Conservation (phyloP, 2,329 filamentous ascomycete genomes). For the Helicocarpus griseus region DNA sequence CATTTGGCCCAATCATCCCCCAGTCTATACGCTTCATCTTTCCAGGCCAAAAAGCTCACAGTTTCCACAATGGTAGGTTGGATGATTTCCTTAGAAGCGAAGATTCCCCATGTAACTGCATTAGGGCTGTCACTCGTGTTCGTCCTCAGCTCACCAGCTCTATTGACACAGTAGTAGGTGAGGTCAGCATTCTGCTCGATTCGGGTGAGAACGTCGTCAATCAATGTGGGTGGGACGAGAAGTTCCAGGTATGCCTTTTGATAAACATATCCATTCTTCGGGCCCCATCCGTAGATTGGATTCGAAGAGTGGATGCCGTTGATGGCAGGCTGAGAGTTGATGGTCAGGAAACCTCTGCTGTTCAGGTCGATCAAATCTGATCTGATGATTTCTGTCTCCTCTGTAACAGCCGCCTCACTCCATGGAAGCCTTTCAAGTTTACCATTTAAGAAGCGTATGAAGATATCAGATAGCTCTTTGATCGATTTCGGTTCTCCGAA, state of each 20-base stretch:
- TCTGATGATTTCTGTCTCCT: conserved; percentile 71
- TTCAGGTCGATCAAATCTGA: conserved; percentile 72
- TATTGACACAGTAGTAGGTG: conserved; percentile 90
- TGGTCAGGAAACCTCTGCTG: conserved; percentile 75
- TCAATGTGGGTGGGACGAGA: conserved; percentile 69
- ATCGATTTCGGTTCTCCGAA: conserved; percentile 81
- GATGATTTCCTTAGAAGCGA: conserved; percentile 98
- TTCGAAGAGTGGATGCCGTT: conserved; percentile 83
- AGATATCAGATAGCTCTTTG: conserved; percentile 70
- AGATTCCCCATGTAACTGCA: conserved; percentile 98
- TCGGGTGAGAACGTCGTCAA: conserved; percentile 64
- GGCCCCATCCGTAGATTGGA: conserved; percentile 86
- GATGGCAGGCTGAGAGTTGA: conserved; percentile 95
- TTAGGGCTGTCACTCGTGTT: conserved; percentile 83
- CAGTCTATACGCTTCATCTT: conserved; percentile 90
- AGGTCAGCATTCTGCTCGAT: conserved; percentile 71
- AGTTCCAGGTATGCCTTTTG: conserved; percentile 97
- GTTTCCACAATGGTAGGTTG: conserved; percentile 99
- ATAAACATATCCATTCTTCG: conserved; percentile 90
- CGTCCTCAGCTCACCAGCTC: conserved; percentile 68
- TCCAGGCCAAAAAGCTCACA: conserved; percentile 95
- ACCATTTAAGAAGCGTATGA: conserved; percentile 74
- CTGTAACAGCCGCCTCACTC: conserved; percentile 81
- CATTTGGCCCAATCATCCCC: conserved; percentile 93
- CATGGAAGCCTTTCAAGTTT: conserved; percentile 78